Base-by-base conservation (phyloP, 2,329 filamentous ascomycete genomes). In the Talaromyces pinophilus region DNA sequence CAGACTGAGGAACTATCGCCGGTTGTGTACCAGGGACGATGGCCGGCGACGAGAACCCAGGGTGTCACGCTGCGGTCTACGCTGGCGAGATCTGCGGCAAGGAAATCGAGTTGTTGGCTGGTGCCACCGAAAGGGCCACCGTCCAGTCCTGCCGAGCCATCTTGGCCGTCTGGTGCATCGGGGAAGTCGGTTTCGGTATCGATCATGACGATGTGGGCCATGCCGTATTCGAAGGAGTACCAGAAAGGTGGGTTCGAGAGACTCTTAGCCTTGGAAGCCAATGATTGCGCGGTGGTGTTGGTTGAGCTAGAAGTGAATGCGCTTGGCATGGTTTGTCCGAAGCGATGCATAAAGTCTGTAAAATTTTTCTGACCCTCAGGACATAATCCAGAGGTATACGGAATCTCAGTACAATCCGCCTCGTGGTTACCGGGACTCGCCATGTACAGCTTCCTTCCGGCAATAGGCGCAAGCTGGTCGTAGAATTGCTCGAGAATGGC, bases 171-270 rank as follows among this genome's bases (percentile, higher is more conserved):
- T 0, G 85, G 85, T 0, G 84, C 84, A 54, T 80, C 64, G 3
- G 78, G 70, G 68, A 87, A 86, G 74, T 87, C 85, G 1, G 85
- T 87, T 70, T 87, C 85, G 0, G 84, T 87, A 76, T 87, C 77
- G 67, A 87, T 80, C 83, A 85, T 84, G 42, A 82, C 76, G 63
- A 85, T 73, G 72, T 87, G 85, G 0, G 77, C 80, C 82, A 86
- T 84, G 67, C 85, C 85, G 72, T 87, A 86, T 67, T 87, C 85
- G 71, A 87, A 87, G 0, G 83, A 85, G 76, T 85, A 87, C 85
- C 85, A 87, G 71, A 67, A 67, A 2, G 65, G 65, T 4, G 65
- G 54, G 19, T 67, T 57, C 1, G 65, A 59, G 5, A 67, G 86
- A 86, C 0, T 84, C 33, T 60, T 42, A 1, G 61, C 60, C n/a